These are phyloP conservation scores for Citrus trifoliata DNA, from an alignment of 345 rosid species.

Conservation along the genomic window DNA sequence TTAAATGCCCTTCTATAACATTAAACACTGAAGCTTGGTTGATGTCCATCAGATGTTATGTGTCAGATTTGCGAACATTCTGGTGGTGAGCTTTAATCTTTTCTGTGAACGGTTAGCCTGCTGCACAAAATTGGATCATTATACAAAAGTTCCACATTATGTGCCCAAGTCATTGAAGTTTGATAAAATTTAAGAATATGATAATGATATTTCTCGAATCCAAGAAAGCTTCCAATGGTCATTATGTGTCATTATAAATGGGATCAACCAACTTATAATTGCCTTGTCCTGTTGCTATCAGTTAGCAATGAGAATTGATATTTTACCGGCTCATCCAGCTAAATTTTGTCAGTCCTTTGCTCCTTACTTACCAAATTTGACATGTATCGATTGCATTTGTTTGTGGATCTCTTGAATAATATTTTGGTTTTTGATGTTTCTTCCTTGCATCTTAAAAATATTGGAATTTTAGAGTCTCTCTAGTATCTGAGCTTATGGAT, in stretches of 20 bases:
- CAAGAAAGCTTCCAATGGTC: not conserved
- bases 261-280: not conserved
- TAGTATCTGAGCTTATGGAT: not conserved
- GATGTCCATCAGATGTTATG: not conserved
- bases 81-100: not conserved
- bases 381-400: not conserved
- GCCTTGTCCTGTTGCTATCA: not conserved
- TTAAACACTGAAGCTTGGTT: constrained; percentile 1
- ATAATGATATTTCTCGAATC: not conserved
- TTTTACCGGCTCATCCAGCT: not conserved
- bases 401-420: no score
- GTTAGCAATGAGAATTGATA: not conserved
- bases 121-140: not conserved
- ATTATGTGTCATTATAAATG: not conserved
- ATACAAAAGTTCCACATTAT: not conserved
- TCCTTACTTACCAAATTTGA: not conserved
- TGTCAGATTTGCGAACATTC: not conserved
- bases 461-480: no score
- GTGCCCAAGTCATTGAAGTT: not conserved
- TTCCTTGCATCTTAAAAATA: no score
- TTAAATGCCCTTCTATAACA: not conserved
- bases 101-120: not conserved
- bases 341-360: not conserved
- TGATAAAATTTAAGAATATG: not conserved
- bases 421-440: no score